A percentile compares a stretch with the other conserved stretches of the same genome.
Conservation (phyloP, 805 yeast species). For the Saccharomyces paradoxus region DNA sequence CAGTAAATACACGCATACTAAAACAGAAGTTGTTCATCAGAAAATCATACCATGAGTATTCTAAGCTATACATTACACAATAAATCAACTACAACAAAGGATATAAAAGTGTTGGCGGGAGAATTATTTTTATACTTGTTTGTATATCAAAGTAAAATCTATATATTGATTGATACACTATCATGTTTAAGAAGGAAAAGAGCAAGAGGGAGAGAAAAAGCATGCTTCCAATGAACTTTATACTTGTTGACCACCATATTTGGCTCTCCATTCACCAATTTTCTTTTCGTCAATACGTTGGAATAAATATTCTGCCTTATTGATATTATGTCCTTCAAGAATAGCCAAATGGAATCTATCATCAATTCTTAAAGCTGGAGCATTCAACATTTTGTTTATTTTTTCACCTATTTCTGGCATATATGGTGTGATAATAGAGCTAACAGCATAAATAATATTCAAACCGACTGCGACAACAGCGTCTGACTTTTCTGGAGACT, state of each 20-base stretch:
- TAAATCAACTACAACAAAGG: background rate
- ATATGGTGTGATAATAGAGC: constrained; percentile 75
- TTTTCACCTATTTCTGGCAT: constrained; percentile 76
- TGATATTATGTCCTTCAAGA: constrained; percentile 76
- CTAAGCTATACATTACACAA: background rate
- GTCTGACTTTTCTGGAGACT: constrained; percentile 72
- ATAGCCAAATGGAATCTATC: constrained; percentile 64
- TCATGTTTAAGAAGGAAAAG: background rate
- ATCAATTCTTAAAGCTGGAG: constrained; percentile 70
- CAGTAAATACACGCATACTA: background rate
- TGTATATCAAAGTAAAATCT: background rate
- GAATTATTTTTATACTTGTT: background rate
- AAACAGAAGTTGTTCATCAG: background rate
- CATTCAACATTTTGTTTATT: constrained; percentile 73
- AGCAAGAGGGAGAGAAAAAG: constrained; percentile 4
- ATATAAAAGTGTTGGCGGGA: background rate
- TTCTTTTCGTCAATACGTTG: constrained; percentile 84
- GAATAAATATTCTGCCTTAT: constrained; percentile 86
- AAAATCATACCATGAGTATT: background rate
- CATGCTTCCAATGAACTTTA: constrained; percentile 3
- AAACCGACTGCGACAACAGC: constrained; percentile 89
- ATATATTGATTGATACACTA: constrained; percentile 3
- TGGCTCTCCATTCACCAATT: constrained; percentile 76
- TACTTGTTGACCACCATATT: constrained; percentile 73
- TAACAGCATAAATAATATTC: constrained; percentile 78